Conservation (phyloP, 208 protist species). For the Trypanosomatidae sp. region DNA sequence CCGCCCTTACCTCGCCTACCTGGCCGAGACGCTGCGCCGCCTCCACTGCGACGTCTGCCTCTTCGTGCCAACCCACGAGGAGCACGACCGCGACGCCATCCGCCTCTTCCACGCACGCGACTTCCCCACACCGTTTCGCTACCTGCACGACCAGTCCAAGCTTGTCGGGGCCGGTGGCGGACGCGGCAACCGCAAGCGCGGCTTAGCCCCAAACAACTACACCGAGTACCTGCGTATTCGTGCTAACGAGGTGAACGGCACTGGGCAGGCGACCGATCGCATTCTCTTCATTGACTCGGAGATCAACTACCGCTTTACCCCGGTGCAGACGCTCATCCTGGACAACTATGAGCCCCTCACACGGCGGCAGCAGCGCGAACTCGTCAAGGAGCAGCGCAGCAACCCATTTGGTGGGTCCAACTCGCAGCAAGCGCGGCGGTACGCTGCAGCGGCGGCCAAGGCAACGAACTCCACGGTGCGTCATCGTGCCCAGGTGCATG, state of each 20-base stretch:
- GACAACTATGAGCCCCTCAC: slow-evolving; percentile 62
- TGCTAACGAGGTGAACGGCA: slow-evolving; percentile 32
- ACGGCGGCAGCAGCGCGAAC: slow-evolving; percentile 37
- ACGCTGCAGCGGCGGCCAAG: slow-evolving; percentile 14
- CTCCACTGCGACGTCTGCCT: slow-evolving; percentile 72
- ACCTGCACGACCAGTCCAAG: slow-evolving; percentile 45
- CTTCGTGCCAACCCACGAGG: slow-evolving; percentile 34
- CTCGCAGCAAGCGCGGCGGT: slow-evolving; percentile 14
- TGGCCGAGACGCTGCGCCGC: slow-evolving; percentile 54
- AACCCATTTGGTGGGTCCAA: slow-evolving; percentile 14
- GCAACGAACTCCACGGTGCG: slow-evolving; percentile 15
- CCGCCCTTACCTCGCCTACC: slow-evolving; percentile 70
- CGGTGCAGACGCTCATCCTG: slow-evolving; percentile 66
- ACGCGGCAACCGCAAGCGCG: slow-evolving; percentile 24
- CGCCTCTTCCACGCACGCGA: slow-evolving; percentile 37
- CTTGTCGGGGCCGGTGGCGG: slow-evolving; percentile 16
- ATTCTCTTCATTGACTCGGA: slow-evolving; percentile 81
- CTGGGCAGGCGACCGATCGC: slow-evolving; percentile 26
- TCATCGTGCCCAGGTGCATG: slow-evolving; percentile 8
- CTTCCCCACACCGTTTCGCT: slow-evolving; percentile 50
- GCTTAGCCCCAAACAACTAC: slow-evolving; percentile 57
- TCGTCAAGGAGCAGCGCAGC: slow-evolving; percentile 21
- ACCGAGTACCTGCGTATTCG: slow-evolving; percentile 46
- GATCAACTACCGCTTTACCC: slow-evolving; percentile 76
- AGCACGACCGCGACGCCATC: slow-evolving; percentile 30